These are phyloP conservation scores for Quercus lobata DNA, from an alignment of 331 rosid species.

Conservation along the genomic window DNA sequence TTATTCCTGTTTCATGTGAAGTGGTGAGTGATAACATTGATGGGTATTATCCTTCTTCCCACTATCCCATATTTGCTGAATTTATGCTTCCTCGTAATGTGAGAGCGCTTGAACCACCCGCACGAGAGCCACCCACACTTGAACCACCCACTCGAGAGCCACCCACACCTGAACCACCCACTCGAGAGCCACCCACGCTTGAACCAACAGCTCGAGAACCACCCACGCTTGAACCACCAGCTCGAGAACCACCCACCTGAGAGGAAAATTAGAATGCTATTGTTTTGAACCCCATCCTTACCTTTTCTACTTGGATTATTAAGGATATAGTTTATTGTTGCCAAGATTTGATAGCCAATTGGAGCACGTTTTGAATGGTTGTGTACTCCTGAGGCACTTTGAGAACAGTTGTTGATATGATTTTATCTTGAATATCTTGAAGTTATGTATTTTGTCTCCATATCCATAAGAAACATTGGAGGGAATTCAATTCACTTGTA, in stretches of 20 bases:
- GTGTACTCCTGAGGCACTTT: background rate
- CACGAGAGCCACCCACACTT: too few relatives aligned
- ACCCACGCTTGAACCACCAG: too few relatives aligned
- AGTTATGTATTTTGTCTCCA: background rate
- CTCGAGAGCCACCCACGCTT: too few relatives aligned
- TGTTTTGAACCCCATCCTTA: background rate
- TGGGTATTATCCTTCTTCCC: constrained; percentile 90
- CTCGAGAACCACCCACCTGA: constrained; percentile 45
- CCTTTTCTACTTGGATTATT: background rate
- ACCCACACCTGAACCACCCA: too few relatives aligned
- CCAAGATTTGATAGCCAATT: background rate
- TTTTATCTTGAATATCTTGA: background rate
- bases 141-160: too few relatives aligned
- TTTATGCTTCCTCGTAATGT: constrained; percentile 95
- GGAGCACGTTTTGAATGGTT: constrained; percentile 10
- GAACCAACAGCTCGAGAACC: too few relatives aligned
- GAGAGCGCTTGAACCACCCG: constrained; percentile 46
- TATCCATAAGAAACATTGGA: too few relatives aligned
- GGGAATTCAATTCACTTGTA: background rate
- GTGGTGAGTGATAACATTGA: constrained; percentile 84
- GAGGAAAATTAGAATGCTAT: constrained; percentile 43
- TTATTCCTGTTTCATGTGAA: constrained; percentile 87
- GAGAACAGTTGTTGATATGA: background rate
- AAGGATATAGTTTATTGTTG: too few relatives aligned
- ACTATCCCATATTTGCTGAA: constrained; percentile 85